Evolutionary conservation across 2,329 filamentous ascomycete genomes (phyloP).

Genomic region (Pezicula rhizophila): DNA sequence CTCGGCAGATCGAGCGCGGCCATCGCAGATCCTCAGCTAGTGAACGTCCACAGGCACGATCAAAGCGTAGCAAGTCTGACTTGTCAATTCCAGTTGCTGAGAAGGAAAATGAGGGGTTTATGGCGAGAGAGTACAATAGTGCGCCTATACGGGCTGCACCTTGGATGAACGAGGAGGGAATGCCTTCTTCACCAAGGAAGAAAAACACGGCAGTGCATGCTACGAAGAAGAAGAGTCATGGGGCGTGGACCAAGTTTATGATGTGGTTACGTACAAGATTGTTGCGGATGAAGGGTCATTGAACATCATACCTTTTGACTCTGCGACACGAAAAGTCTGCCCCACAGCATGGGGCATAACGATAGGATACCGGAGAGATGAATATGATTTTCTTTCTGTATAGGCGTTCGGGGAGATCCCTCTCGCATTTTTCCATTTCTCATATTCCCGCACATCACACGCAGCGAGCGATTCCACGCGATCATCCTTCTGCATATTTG

Average conservation of each 20-base stretch:
- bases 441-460: background rate
- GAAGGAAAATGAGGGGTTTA: constrained; percentile 14
- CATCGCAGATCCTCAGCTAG: constrained; percentile 28
- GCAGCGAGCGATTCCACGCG: background rate
- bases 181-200: background rate
- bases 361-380: too few relatives aligned
- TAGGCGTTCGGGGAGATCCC: too few relatives aligned
- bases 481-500: too few relatives aligned
- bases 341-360: background rate
- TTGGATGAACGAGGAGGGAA: constrained; percentile 1
- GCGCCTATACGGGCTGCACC: constrained; percentile 5
- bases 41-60: constrained; percentile 31
- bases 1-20: constrained; percentile 41
- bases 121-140: constrained; percentile 16
- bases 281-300: constrained; percentile 29
- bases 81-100: constrained; percentile 17
- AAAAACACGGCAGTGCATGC: constrained; percentile 6
- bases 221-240: constrained; percentile 52
- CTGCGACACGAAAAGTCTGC: background rate
- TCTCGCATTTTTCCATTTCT: too few relatives aligned
- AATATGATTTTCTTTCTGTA: too few relatives aligned
- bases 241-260: constrained; percentile 57
- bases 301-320: background rate
- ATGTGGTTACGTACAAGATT: constrained; percentile 58
- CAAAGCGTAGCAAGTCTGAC: constrained; percentile 31